Evolutionary conservation across 2,329 filamentous ascomycete genomes (phyloP).

Genomic region (Didymella pomorum): DNA sequence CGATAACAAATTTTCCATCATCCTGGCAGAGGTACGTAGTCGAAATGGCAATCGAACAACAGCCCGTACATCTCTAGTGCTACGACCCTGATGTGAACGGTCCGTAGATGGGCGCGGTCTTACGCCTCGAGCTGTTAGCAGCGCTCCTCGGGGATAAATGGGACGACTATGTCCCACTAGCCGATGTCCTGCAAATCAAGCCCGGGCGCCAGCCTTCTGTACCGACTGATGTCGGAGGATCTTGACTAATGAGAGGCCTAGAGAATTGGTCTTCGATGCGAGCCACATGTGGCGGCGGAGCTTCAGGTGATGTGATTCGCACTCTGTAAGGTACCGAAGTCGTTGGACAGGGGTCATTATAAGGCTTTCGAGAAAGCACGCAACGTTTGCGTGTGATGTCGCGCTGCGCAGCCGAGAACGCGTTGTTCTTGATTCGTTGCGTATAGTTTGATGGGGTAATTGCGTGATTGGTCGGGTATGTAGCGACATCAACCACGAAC

Average conservation of each 20-base stretch:
- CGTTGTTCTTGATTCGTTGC: constrained; percentile 34
- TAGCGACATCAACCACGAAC: constrained; percentile 39
- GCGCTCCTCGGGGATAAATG: constrained; percentile 4
- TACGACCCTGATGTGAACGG: constrained; percentile 1
- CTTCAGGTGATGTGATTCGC: constrained; percentile 4
- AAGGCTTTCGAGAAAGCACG: constrained; percentile 33
- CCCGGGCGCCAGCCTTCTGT: neutral
- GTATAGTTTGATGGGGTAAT: constrained; percentile 33
- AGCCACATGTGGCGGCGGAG: constrained; percentile 3
- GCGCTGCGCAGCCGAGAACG: constrained; percentile 3
- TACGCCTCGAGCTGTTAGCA: neutral
- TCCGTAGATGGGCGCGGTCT: neutral
- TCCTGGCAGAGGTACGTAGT: constrained; percentile 3
- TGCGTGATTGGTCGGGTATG: constrained; percentile 45
- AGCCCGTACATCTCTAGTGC: constrained; percentile 5
- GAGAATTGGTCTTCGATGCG: neutral
- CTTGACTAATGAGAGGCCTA: neutral
- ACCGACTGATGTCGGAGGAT: neutral
- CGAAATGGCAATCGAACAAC: constrained; percentile 1
- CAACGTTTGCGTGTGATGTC: constrained; percentile 29
- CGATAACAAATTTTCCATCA: constrained; percentile 8
- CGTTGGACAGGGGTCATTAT: constrained; percentile 1
- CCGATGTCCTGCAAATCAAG: neutral
- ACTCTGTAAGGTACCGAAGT: constrained; percentile 5
- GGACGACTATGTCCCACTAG: neutral